Evolutionary conservation across 2,329 filamentous ascomycete species (phyloP).

Genomic region (Fusarium nodosum): DNA sequence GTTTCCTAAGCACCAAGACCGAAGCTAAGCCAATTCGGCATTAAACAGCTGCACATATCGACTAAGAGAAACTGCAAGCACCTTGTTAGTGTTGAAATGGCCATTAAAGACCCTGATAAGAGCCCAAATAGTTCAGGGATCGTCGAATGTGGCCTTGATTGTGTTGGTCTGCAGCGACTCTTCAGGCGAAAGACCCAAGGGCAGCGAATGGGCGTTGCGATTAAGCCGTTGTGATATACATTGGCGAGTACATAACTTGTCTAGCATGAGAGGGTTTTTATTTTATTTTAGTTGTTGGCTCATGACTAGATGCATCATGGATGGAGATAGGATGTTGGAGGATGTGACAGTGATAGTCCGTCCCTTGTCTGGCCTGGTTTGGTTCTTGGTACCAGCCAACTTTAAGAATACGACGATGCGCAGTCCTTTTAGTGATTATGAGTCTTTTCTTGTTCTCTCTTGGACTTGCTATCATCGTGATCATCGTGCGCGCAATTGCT

Average conservation of each 20-base stretch:
- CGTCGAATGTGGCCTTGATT: slow-evolving; percentile 26
- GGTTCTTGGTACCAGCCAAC: slow-evolving; percentile 19
- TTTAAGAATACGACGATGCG: slow-evolving; percentile 43
- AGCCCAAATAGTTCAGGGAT: slow-evolving; percentile 34
- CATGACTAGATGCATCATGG: slow-evolving; percentile 1
- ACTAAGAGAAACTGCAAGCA: slow-evolving; percentile 38
- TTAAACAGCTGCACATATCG: slow-evolving; percentile 32
- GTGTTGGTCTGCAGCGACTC: slow-evolving; percentile 28
- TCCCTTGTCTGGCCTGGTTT: slow-evolving; percentile 8
- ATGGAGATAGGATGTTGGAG: slow-evolving; percentile 20
- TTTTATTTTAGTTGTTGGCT: neutral
- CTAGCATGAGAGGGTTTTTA: slow-evolving; percentile 27
- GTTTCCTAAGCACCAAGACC: slow-evolving; percentile 14
- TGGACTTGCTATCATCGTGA: neutral
- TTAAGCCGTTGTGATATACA: slow-evolving; percentile 23
- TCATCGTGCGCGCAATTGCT: slow-evolving; percentile 1
- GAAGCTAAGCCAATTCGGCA: slow-evolving; percentile 40
- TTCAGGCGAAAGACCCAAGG: slow-evolving; percentile 33
- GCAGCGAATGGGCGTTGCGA: slow-evolving; percentile 39
- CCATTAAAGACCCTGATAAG: slow-evolving; percentile 39
- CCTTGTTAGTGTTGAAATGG: slow-evolving; percentile 36
- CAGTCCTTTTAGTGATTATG: slow-evolving; percentile 9
- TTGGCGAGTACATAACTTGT: slow-evolving; percentile 10
- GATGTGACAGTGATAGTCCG: slow-evolving; percentile 25
- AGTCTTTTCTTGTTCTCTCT: slow-evolving; percentile 17